A percentile compares a stretch with the other conserved stretches of the same genome.
phyloP scores from a whole-genome alignment of 192 early-diverging fungal species.

The Gigaspora rosea region DNA sequence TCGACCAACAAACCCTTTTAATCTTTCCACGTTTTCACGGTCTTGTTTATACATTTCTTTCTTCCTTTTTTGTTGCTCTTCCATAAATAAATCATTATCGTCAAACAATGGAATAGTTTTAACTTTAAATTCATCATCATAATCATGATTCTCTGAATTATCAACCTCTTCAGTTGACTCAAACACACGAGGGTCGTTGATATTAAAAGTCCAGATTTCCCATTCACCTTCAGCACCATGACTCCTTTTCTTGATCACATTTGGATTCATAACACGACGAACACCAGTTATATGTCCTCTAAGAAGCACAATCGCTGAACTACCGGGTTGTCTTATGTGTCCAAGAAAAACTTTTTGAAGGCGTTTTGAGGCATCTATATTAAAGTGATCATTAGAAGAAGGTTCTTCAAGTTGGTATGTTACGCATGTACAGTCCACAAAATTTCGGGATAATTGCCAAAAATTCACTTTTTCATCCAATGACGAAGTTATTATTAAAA shows the following conservation, averaged over 20 bases:
- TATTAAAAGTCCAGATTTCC: constrained; percentile 26
- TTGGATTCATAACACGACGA: background rate
- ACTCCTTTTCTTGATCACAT: background rate
- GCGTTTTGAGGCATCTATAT: background rate
- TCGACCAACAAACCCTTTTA: constrained; percentile 13
- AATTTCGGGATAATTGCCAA: constrained; percentile 17
- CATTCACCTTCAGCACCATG: constrained; percentile 33
- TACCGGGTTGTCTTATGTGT: constrained; percentile 8
- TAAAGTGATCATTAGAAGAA: too few relatives aligned
- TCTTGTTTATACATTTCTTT: constrained; percentile 13
- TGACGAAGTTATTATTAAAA: constrained; percentile 18
- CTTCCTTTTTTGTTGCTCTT: constrained; percentile 12
- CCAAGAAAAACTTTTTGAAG: constrained; percentile 23
- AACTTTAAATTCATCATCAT: constrained; percentile 7
- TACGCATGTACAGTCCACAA: constrained; percentile 28
- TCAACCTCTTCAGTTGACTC: background rate
- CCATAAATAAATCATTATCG: constrained; percentile 10
- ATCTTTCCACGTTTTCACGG: background rate
- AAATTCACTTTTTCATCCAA: constrained; percentile 29
- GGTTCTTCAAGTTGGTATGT: background rate
- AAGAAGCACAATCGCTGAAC: constrained; percentile 21
- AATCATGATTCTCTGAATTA: background rate
- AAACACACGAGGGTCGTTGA: constrained; percentile 1
- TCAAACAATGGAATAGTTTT: constrained; percentile 12
- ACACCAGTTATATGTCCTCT: constrained; percentile 18